Evolutionary conservation across 1,284 basidiomycete genomes (phyloP).

Genomic region (Apiotrichum laibachii): DNA sequence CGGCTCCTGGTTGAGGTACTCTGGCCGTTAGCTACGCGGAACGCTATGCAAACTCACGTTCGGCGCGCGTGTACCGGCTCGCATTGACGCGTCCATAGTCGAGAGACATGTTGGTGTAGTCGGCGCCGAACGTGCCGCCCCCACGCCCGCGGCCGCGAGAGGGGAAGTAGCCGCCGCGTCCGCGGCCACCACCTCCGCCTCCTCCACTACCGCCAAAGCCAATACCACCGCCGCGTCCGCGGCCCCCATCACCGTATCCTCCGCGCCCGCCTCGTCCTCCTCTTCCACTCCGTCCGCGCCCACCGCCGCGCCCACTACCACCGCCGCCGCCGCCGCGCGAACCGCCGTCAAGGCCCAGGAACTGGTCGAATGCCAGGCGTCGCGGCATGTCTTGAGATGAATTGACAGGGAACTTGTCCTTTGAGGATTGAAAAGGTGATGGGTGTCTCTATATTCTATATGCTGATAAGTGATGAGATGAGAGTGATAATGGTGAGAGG

Average conservation of each 20-base stretch:
- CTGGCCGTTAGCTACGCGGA: neutral
- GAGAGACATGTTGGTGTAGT: constrained; percentile 44
- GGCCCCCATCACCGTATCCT: constrained; percentile 10
- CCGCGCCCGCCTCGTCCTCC: constrained; percentile 12
- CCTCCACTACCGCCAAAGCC: neutral
- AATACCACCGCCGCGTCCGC: constrained; percentile 9
- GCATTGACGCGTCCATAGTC: constrained; percentile 42
- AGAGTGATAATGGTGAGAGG: neutral
- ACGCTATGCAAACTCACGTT: neutral
- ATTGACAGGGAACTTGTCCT: neutral
- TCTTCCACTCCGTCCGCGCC: constrained; percentile 22
- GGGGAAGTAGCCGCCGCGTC: constrained; percentile 11
- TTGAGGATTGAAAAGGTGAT: neutral
- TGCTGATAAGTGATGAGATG: neutral
- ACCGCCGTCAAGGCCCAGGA: constrained; percentile 32
- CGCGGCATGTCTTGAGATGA: constrained; percentile 13
- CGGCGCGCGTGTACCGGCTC: constrained; percentile 31
- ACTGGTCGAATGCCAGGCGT: constrained; percentile 36
- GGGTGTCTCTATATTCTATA: neutral
- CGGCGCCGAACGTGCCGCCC: constrained; percentile 30
- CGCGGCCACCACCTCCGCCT: constrained; percentile 4
- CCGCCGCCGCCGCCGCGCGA: constrained; percentile 31
- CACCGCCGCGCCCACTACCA: constrained; percentile 28
- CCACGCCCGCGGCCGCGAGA: constrained; percentile 6
- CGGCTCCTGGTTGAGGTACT: constrained; percentile 2